Evolutionary conservation across 352 stramenopile species (phyloP).

Genomic region (Vaucheria bursata): DNA sequence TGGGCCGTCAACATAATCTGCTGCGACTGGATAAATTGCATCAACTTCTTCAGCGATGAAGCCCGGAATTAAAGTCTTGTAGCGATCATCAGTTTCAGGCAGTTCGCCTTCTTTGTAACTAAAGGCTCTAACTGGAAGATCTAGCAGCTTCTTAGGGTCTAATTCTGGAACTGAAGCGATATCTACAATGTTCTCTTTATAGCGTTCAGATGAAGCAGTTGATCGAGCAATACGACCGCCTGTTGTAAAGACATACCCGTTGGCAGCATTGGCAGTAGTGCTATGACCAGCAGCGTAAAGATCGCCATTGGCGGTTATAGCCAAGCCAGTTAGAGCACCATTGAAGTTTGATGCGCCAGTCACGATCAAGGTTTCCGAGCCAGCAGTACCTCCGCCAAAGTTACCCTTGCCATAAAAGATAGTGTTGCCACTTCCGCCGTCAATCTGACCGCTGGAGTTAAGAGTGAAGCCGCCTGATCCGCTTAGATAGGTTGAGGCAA

Average conservation of each 20-base stretch:
- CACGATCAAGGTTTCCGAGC: slow-evolving; percentile 4
- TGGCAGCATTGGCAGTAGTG: slow-evolving; percentile 4
- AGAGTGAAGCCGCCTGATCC: slow-evolving; percentile 4
- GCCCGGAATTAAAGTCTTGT: slow-evolving; percentile 6
- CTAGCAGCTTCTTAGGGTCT: slow-evolving; percentile 5
- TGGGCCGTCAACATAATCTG: slow-evolving; percentile 5
- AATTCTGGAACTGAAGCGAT: slow-evolving; percentile 7
- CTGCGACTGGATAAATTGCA: slow-evolving; percentile 6
- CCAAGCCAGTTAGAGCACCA: slow-evolving; percentile 4
- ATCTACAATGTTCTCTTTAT: slow-evolving; percentile 9
- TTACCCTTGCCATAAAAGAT: slow-evolving; percentile 8
- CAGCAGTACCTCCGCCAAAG: slow-evolving; percentile 4
- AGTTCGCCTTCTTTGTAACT: slow-evolving; percentile 7
- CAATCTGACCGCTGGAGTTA: slow-evolving; percentile 5
- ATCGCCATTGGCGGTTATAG: slow-evolving; percentile 5
- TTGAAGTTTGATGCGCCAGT: slow-evolving; percentile 6
- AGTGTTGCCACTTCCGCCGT: slow-evolving; percentile 4
- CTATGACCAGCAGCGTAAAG: slow-evolving; percentile 5
- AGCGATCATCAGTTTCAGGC: slow-evolving; percentile 5
- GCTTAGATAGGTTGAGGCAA: slow-evolving; percentile 6
- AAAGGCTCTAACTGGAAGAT: slow-evolving; percentile 7
- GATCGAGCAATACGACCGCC: slow-evolving; percentile 4
- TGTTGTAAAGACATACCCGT: slow-evolving; percentile 7
- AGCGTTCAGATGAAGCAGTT: slow-evolving; percentile 6
- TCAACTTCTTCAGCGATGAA: slow-evolving; percentile 7